These are phyloP conservation scores for Sclerotinia sclerotiorum DNA, from an alignment of 2,329 filamentous ascomycete species.

Conservation along the genomic window DNA sequence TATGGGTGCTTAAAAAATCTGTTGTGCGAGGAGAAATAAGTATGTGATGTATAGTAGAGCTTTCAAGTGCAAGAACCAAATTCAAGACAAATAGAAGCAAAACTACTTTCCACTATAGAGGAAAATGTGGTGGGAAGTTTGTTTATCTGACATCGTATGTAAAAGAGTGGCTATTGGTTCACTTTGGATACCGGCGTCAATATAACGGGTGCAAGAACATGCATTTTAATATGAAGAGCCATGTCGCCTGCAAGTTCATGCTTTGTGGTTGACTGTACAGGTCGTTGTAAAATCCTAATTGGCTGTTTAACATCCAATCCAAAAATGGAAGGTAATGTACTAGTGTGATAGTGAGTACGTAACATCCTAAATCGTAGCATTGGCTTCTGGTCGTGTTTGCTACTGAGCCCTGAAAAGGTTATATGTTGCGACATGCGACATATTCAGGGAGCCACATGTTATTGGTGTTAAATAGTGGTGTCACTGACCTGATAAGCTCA, in stretches of 20 bases:
- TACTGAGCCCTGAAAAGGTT: too few relatives aligned
- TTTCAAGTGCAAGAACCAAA: neutral
- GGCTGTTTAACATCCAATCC: neutral
- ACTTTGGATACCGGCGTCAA: neutral
- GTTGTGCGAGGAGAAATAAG: neutral
- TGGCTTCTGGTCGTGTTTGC: neutral
- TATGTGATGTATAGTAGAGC: too few relatives aligned
- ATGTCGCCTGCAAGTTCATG: neutral
- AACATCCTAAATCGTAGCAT: neutral
- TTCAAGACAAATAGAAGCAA: neutral
- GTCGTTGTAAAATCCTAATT: neutral
- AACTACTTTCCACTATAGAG: neutral
- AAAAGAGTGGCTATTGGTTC: neutral
- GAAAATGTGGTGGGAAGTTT: neutral
- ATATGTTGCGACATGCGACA: neutral
- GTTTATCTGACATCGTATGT: neutral
- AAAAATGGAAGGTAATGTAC: too few relatives aligned
- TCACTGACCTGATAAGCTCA: neutral
- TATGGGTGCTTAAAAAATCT: neutral
- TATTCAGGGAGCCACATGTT: neutral
- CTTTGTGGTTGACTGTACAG: neutral
- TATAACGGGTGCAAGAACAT: too few relatives aligned
- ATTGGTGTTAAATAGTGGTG: neutral
- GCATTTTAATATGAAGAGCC: neutral
- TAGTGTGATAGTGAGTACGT: neutral